Base-by-base conservation (phyloP, 169 alveolate species). In the Cyclospora cayetanensis region DNA sequence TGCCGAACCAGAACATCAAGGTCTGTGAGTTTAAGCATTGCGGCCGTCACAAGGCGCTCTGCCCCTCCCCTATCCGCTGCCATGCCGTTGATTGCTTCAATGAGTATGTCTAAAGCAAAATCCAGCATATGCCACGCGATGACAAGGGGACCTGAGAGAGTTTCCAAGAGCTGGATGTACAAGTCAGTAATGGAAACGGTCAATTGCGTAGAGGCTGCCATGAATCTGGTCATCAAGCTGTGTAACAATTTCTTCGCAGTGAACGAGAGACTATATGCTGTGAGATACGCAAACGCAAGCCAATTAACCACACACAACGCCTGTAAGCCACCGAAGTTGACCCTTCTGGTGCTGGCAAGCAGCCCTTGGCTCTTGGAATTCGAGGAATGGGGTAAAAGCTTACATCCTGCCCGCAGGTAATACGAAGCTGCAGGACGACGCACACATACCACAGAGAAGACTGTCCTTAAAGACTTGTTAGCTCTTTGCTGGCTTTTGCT, bases 341-440 rank as follows among this genome's bases (percentile, higher is more conserved):
- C 25, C 20, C 25, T 5, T 55, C 20, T 12, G 18, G 5, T 9
- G 22, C 31, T 63, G 5, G 1, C 25, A 4, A 63, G 22, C 25
- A 27, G 31, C 31, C 5, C 15, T 27, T 9, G 2, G 22, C 7
- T 63, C 25, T 27, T 9, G 31, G 37, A 4, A 63, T 5, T 11
- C 15, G 2, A 63, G 37, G 37, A 1, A 22, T 9, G 31, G 37
- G 22, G 34, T 25, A 7, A 66, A 66, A 2, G 41, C 84, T 4
- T 39, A 72, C 84, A 0, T 20, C 63, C 84, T 4, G 84, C 84
- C 43, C 41, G 84, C 39, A 72, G 4, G 84, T 72, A 72, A 35
- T 72, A 72, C 4, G 84, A 29, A 72, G 84, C 84, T 72, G 84
- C 9, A 35, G 27, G 25, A 3, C 35, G 25, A 29, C 43, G 41